Evolutionary conservation across 805 yeast species (phyloP).

Genomic region (Metschnikowia cerradonensis): DNA sequence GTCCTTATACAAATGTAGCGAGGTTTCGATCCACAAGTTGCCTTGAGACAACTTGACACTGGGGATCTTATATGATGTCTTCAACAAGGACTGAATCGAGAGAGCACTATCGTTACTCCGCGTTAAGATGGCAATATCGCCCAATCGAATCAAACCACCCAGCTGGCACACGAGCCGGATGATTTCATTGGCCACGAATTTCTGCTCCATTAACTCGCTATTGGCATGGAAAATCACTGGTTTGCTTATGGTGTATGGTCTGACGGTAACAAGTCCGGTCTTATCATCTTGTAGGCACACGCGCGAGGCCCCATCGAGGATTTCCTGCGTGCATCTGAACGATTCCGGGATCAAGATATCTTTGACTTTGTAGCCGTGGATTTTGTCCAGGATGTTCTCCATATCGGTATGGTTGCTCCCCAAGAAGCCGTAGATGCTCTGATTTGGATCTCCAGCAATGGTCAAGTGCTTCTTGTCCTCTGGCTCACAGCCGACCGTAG

Average conservation of each 20-base stretch:
- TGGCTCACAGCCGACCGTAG: constrained; percentile 17
- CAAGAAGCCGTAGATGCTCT: constrained; percentile 64
- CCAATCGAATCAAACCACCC: constrained; percentile 16
- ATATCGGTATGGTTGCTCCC: constrained; percentile 45
- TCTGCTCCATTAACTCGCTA: constrained; percentile 5
- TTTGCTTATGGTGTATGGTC: constrained; percentile 2
- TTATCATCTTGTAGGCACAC: constrained; percentile 8
- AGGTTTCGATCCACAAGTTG: constrained; percentile 14
- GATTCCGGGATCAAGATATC: constrained; percentile 45
- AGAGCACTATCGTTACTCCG: constrained; percentile 14
- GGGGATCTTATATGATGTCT: constrained; percentile 9
- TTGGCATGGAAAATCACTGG: constrained; percentile 10
- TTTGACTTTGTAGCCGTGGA: constrained; percentile 19
- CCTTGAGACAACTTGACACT: constrained; percentile 14
- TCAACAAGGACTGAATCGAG: constrained; percentile 12
- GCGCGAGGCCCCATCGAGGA: constrained; percentile 41
- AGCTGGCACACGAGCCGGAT: constrained; percentile 16
- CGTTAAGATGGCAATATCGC: constrained; percentile 17
- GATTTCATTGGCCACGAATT: constrained; percentile 14
- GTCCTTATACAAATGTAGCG: constrained; percentile 12
- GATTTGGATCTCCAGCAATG: constrained; percentile 69
- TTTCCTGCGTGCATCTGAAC: constrained; percentile 60
- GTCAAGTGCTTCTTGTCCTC: constrained; percentile 47
- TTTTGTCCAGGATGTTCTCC: constrained; percentile 18
- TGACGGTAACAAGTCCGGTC: constrained; percentile 3